Evolutionary conservation across 257 asterid species (phyloP), one percentile per base, ranked within the genome.

Genomic region (Lithospermum erythrorhizon): DNA sequence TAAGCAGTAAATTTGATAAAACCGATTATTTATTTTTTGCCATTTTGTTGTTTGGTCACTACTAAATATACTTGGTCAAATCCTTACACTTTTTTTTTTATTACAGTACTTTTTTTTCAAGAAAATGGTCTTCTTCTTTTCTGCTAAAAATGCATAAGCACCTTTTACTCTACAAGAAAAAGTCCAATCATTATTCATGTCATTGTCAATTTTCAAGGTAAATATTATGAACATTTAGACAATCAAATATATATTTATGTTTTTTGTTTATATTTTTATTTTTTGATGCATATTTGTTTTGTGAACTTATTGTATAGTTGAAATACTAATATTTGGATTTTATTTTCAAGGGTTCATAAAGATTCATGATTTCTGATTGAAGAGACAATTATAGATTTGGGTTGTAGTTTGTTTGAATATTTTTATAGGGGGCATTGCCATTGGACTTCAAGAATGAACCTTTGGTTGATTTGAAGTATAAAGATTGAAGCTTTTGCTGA

Each of bases 401-500:
- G 25, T 61, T 61, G 49, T 61, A 56, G 27, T 21, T 29, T 56
- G 6, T 41, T 65, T 41, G 49, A 41, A 41, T 65, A 48, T 22
- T 49, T 29, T 57, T 61, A 59, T 65, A 14, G 61, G 29, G 32
- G 58, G 48, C 27, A 61, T 54, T 61, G 35, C 41, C 58, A 57
- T 59, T 62, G 72, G 62, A 24, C 48, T 61, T 49, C 65, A 21
- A 59, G 22, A 21, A 49, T 47, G 35, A 51, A 68, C 55, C 23
- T 62, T 66, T 66, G 32, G 59, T 65, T 53, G 70, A 66, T 71
- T 72, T 59, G 67, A 60, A 52, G 74, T 20, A 48, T n/a, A 62
- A 63, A 64, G 45, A 66, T 52, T 64, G 71, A 63, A 67, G 37
- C 59, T 69, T 75, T 71, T 57, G 70, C 2, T 51, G 48, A 27